These are phyloP conservation scores for Bisporella sp. DNA, from an alignment of 2,329 filamentous ascomycete genomes.

Conservation along the genomic window DNA sequence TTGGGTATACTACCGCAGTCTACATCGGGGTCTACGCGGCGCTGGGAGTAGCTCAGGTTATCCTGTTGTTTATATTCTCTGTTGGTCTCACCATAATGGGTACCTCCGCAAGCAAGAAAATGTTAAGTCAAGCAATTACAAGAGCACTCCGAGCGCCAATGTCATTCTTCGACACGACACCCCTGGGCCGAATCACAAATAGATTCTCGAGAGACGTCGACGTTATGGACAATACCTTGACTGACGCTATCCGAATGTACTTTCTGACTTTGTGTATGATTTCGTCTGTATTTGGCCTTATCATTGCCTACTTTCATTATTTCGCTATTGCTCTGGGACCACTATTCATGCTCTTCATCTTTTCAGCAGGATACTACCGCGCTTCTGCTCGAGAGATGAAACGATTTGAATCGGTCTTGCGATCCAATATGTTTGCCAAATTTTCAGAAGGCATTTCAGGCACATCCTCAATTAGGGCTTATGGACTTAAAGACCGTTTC, in stretches of 20 bases:
- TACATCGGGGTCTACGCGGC: constrained; percentile 71
- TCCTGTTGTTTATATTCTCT: constrained; percentile 76
- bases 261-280: constrained; percentile 80
- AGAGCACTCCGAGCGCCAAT: constrained; percentile 67
- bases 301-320: constrained; percentile 93
- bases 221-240: constrained; percentile 90
- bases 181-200: constrained; percentile 90
- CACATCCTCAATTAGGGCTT: constrained; percentile 80
- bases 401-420: constrained; percentile 82
- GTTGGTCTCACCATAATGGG: constrained; percentile 71
- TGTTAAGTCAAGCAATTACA: constrained; percentile 74
- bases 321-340: constrained; percentile 58
- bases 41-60: constrained; percentile 63
- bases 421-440: constrained; percentile 82
- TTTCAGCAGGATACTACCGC: constrained; percentile 82
- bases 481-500: constrained; percentile 75
- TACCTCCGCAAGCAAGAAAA: constrained; percentile 72
- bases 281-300: constrained; percentile 74
- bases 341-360: constrained; percentile 69
- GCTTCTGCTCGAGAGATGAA: constrained; percentile 91
- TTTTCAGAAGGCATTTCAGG: constrained; percentile 86
- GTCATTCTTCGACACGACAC: constrained; percentile 97
- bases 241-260: constrained; percentile 89
- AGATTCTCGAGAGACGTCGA: constrained; percentile 94
- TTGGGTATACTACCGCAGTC: constrained; percentile 53